Evolutionary conservation across 2,329 filamentous ascomycete species (phyloP).

Genomic region (Colletotrichum chrysophilum): DNA sequence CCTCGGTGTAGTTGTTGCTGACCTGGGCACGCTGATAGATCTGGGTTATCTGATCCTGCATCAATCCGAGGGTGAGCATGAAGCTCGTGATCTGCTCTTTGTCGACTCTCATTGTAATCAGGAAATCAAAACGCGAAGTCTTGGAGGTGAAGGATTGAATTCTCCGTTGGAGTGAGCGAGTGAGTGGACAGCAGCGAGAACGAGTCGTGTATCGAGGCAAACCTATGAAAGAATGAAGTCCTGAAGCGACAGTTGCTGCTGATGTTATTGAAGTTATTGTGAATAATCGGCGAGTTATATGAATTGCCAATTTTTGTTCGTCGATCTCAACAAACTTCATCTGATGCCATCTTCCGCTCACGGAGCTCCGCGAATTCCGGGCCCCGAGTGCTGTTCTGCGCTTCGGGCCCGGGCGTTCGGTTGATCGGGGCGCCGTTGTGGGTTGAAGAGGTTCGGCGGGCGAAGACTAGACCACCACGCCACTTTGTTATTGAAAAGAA

Average conservation of each 20-base stretch:
- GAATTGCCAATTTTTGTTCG: too few species aligned
- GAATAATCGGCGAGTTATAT: too few species aligned
- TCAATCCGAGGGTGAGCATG: neutral
- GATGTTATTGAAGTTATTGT: too few species aligned
- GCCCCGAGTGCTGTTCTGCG: neutral
- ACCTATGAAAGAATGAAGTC: too few species aligned
- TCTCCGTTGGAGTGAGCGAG: rapidly evolving
- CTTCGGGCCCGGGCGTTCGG: neutral
- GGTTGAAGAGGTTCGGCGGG: too few species aligned
- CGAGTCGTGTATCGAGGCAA: too few species aligned
- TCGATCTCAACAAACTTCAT: neutral
- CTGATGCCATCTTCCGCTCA: neutral
- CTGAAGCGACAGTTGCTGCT: too few species aligned
- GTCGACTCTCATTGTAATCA: too few species aligned
- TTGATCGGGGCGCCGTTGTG: neutral
- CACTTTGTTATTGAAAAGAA: too few species aligned
- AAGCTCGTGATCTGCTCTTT: neutral
- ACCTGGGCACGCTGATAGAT: neutral
- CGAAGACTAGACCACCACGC: too few species aligned
- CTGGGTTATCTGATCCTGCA: neutral
- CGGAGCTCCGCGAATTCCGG: neutral
- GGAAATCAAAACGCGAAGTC: too few species aligned
- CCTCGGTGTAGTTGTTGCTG: neutral
- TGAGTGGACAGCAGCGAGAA: too few species aligned
- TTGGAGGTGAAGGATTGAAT: neutral